phyloP scores from a whole-genome alignment of 345 rosid species.

The Garcia nutans region DNA sequence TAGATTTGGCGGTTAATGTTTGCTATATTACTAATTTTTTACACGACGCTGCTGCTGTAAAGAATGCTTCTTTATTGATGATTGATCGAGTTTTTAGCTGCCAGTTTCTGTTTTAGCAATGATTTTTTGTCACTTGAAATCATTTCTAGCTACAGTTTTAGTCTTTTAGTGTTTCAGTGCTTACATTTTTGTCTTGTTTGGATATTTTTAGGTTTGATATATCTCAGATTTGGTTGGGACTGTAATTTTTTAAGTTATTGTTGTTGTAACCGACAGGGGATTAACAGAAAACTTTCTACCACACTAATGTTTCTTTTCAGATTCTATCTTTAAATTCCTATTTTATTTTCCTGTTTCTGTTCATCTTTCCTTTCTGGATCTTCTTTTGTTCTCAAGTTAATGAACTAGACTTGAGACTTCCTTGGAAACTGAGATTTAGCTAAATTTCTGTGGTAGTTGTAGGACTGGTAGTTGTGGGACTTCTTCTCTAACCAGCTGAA shows the following conservation, averaged over 20 bases:
- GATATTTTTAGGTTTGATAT: slow-evolving; percentile 7
- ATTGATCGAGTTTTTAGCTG: background rate
- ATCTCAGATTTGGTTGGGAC: background rate
- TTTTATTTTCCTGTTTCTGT: background rate
- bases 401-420: background rate
- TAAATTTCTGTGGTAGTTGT: background rate
- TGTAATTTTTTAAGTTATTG: slow-evolving; percentile 1
- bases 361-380: background rate
- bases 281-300: background rate
- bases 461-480: background rate
- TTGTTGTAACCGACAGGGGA: background rate
- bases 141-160: background rate
- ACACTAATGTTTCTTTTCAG: background rate
- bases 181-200: background rate
- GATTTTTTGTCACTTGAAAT: slow-evolving; percentile 11
- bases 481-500: background rate
- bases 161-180: background rate
- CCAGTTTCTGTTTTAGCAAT: slow-evolving; percentile 1
- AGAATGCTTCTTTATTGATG: background rate
- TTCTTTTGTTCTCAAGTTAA: background rate
- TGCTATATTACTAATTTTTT: background rate
- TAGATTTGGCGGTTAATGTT: slow-evolving; percentile 12
- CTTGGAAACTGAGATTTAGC: background rate
- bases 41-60: too few relatives aligned
- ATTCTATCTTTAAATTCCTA: background rate